Percentiles rank a stretch among this genome's conserved stretches.
These are phyloP conservation scores for Knoxdaviesia capensis DNA, from an alignment of 2,329 filamentous ascomycete species.

Conservation along the genomic window DNA sequence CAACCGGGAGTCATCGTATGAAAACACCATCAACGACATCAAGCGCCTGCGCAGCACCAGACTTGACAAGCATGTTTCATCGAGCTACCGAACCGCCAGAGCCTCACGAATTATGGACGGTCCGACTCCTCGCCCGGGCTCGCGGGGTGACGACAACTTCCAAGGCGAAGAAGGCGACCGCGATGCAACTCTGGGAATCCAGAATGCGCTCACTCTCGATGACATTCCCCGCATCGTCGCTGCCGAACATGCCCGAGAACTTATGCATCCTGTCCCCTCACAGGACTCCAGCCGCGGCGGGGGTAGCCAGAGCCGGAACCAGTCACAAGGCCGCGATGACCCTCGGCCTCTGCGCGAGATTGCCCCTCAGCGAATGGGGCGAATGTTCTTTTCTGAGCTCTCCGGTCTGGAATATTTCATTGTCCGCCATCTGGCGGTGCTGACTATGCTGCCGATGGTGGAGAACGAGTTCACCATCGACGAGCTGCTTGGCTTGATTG, in stretches of 20 bases:
- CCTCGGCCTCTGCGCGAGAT: conserved; percentile 30
- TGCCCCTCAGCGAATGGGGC: conserved; percentile 32
- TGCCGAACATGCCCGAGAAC: conserved; percentile 83
- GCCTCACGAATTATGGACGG: conserved; percentile 87
- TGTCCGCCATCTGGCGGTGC: conserved; percentile 79
- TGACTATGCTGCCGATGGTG: conserved; percentile 85
- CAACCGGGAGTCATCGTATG: conserved; percentile 49
- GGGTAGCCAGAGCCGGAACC: not conserved
- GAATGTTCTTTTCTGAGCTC: conserved; percentile 89
- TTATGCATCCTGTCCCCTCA: conserved; percentile 48
- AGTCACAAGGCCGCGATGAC: conserved; percentile 15
- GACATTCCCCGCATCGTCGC: conserved; percentile 94
- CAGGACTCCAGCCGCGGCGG: conserved; percentile 31
- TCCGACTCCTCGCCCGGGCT: conserved; percentile 50
- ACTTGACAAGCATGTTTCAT: conserved; percentile 84
- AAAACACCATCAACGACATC: conserved; percentile 92
- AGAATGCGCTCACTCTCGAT: conserved; percentile 82
- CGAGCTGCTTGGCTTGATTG: conserved; percentile 79
- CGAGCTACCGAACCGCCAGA: conserved; percentile 74
- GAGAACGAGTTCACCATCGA: conserved; percentile 85
- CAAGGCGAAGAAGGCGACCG: conserved; percentile 51
- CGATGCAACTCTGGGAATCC: conserved; percentile 71
- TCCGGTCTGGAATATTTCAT: conserved; percentile 96
- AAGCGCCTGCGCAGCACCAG: conserved; percentile 78
- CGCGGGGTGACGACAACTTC: conserved; percentile 39